phyloP scores from a whole-genome alignment of 768 basidiomycete species.

The Lentinula lateritia region DNA sequence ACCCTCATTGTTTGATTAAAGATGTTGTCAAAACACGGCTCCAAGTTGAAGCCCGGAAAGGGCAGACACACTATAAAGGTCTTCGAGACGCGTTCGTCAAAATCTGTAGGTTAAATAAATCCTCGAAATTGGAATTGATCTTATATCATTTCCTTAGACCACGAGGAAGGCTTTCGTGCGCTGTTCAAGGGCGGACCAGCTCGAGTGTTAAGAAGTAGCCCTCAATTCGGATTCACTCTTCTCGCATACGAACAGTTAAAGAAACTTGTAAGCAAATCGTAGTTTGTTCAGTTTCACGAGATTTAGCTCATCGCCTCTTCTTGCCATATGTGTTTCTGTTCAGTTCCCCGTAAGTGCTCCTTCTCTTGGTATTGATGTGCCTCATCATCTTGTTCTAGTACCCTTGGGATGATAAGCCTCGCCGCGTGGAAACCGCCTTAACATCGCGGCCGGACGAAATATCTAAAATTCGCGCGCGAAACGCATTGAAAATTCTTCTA shows the following conservation, averaged over 20 bases:
- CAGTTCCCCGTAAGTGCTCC: conserved; percentile 42
- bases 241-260: conserved; percentile 76
- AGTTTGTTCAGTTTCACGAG: not conserved
- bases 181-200: conserved; percentile 92
- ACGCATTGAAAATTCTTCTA: conserved; percentile 88
- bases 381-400: conserved; percentile 42
- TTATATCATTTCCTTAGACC: conserved; percentile 42
- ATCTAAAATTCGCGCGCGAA: conserved; percentile 84
- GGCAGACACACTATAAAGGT: conserved; percentile 90
- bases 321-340: not conserved
- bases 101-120: conserved; percentile 58
- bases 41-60: conserved; percentile 88
- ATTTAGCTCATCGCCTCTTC: not conserved
- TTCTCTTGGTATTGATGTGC: conserved; percentile 13
- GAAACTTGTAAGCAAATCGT: conserved; percentile 34
- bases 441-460: conserved; percentile 76
- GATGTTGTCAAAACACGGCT: conserved; percentile 98
- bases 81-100: conserved; percentile 83
- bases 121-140: not conserved
- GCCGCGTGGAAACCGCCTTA: conserved; percentile 63
- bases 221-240: conserved; percentile 92
- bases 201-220: conserved; percentile 81
- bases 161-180: conserved; percentile 85
- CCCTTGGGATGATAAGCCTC: conserved; percentile 71
- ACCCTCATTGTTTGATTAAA: conserved; percentile 20